Percentiles rank a stretch among this genome's conserved stretches.
Evolutionary conservation across 2,329 filamentous ascomycete genomes (phyloP).

Genomic region (Monosporascus sp.): DNA sequence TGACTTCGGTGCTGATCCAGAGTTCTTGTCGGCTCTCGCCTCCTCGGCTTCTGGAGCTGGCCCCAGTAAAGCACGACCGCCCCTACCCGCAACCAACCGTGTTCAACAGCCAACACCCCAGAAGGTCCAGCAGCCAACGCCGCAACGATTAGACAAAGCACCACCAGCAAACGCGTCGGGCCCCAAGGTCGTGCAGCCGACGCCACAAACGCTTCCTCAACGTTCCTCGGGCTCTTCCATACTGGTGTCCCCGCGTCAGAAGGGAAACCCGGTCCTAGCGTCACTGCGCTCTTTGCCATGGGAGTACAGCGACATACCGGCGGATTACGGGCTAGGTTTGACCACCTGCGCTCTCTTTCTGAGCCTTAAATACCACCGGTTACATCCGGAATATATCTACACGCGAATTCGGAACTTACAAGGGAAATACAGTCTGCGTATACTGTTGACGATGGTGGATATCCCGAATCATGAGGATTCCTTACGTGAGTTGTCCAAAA

Average conservation of each 20-base stretch:
- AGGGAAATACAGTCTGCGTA: conserved; percentile 78
- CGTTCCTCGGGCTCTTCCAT: conserved; percentile 67
- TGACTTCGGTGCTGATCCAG: conserved; percentile 41
- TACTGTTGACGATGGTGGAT: conserved; percentile 88
- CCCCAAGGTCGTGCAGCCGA: conserved; percentile 73
- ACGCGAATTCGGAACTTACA: conserved; percentile 80
- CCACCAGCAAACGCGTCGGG: conserved; percentile 34
- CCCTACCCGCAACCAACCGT: conserved; percentile 19
- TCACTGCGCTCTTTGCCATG: conserved; percentile 78
- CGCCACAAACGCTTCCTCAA: conserved; percentile 74
- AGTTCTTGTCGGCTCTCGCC: conserved; percentile 32
- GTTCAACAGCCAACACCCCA: conserved; percentile 38
- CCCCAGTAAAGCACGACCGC: conserved; percentile 15
- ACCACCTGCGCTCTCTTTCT: conserved; percentile 91
- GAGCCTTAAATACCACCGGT: conserved; percentile 91
- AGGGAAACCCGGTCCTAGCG: conserved; percentile 88
- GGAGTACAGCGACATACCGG: conserved; percentile 96
- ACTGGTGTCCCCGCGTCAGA: conserved; percentile 85
- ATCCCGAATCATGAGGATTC: conserved; percentile 91
- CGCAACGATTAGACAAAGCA: conserved; percentile 51
- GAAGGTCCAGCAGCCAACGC: conserved; percentile 40
- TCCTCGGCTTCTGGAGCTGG: conserved; percentile 18
- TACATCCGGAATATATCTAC: conserved; percentile 98
- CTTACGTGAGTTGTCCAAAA: conserved; percentile 86
- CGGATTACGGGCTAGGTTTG: conserved; percentile 82